Evolutionary conservation across 1,284 basidiomycete genomes (phyloP).

Genomic region (Puccinia hordei): DNA sequence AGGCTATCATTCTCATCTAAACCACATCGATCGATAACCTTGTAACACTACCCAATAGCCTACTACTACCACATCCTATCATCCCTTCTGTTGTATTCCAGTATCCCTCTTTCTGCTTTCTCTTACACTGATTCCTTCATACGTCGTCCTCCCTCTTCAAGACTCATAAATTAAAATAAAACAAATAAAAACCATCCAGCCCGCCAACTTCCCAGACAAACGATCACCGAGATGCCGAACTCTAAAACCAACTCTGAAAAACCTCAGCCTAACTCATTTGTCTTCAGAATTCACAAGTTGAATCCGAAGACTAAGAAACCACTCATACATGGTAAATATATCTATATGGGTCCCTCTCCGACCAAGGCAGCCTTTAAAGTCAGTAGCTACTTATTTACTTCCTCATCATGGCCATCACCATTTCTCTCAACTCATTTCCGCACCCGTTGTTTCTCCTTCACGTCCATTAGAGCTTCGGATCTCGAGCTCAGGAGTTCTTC

Average conservation of each 20-base stretch:
- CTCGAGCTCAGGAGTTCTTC: conserved; percentile 6
- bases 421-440: neutral
- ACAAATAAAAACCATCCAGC: too few relatives aligned
- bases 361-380: neutral
- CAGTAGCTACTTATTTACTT: neutral
- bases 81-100: too few relatives aligned
- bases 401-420: neutral
- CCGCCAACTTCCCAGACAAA: neutral
- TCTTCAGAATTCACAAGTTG: conserved; percentile 6
- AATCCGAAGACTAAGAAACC: neutral
- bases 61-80: too few relatives aligned
- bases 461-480: neutral
- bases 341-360: neutral
- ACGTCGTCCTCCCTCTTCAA: too few relatives aligned
- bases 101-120: too few relatives aligned
- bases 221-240: neutral
- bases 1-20: too few relatives aligned
- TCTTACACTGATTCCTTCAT: too few relatives aligned
- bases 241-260: neutral
- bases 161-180: too few relatives aligned
- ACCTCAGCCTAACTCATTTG: conserved; percentile 3
- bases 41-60: too few relatives aligned
- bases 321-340: neutral
- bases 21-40: too few relatives aligned
- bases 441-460: neutral